These are phyloP conservation scores for Monosporascus ibericus DNA, from an alignment of 2,329 filamentous ascomycete species.

Conservation along the genomic window DNA sequence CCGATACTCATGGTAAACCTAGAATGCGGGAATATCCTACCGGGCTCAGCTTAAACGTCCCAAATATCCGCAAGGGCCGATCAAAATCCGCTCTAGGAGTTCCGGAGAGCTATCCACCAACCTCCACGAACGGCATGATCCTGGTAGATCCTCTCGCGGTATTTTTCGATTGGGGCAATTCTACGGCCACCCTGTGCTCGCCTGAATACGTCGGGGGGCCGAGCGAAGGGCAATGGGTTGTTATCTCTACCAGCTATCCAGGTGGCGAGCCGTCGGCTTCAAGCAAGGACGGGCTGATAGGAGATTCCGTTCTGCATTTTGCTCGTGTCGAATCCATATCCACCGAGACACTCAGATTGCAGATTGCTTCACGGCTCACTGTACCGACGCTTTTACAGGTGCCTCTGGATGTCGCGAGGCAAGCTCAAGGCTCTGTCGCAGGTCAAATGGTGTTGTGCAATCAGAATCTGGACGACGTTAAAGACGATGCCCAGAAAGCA, in stretches of 20 bases:
- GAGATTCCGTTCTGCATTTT: constrained; percentile 13
- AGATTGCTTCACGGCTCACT: constrained; percentile 13
- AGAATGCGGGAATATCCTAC: constrained; percentile 37
- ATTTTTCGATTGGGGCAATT: constrained; percentile 6
- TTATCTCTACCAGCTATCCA: constrained; percentile 9
- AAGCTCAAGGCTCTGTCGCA: background rate
- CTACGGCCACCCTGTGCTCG: constrained; percentile 3
- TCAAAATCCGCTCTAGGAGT: background rate
- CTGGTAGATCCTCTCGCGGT: constrained; percentile 16
- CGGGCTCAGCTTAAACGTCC: constrained; percentile 27
- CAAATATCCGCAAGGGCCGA: constrained; percentile 11
- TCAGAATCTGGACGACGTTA: constrained; percentile 51
- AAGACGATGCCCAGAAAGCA: constrained; percentile 34
- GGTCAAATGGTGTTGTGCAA: constrained; percentile 37
- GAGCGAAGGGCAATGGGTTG: constrained; percentile 19
- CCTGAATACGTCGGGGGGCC: background rate
- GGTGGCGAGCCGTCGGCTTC: background rate
- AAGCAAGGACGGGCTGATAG: background rate
- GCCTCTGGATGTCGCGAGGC: background rate
- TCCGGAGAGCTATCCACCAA: background rate
- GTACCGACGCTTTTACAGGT: constrained; percentile 1
- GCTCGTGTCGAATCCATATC: constrained; percentile 11
- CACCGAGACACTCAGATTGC: constrained; percentile 4
- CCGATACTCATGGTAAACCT: constrained; percentile 1
- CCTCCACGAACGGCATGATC: background rate